Evolutionary conservation across 2,329 filamentous ascomycete species (phyloP).

Genomic region (Pseudocercospora vitis): DNA sequence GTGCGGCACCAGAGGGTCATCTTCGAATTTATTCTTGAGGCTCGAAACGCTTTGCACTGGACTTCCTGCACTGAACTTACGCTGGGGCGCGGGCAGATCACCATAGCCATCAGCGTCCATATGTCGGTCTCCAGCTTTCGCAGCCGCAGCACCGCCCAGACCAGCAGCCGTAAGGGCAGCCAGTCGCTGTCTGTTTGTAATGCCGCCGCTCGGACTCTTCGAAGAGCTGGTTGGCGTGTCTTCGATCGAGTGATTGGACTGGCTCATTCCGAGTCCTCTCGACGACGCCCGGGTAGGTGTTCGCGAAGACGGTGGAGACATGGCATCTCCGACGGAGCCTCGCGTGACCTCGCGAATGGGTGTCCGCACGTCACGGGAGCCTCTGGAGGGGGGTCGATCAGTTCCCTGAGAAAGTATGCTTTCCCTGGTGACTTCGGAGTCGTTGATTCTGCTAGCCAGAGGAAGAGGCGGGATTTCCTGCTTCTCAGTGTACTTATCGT

Average conservation of each 20-base stretch:
- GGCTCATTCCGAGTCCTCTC: slow-evolving; percentile 63
- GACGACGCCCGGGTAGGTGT: slow-evolving; percentile 63
- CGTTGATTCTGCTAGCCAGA: slow-evolving; percentile 78
- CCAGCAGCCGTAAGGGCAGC: slow-evolving; percentile 43
- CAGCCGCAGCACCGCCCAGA: slow-evolving; percentile 49
- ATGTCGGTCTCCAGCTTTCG: slow-evolving; percentile 64
- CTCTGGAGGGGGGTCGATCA: slow-evolving; percentile 69
- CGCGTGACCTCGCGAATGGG: slow-evolving; percentile 63
- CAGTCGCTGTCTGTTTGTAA: slow-evolving; percentile 42
- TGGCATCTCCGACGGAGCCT: slow-evolving; percentile 53
- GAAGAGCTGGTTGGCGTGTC: slow-evolving; percentile 6
- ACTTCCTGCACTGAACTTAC: slow-evolving; percentile 49
- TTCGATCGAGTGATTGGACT: slow-evolving; percentile 43
- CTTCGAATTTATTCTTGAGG: slow-evolving; percentile 56
- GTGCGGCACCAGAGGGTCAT: slow-evolving; percentile 41
- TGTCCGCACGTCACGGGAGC: slow-evolving; percentile 57
- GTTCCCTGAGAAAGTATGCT: slow-evolving; percentile 83
- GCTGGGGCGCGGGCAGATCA: slow-evolving; percentile 20
- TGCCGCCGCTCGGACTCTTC: slow-evolving; percentile 34
- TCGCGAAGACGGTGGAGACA: slow-evolving; percentile 59
- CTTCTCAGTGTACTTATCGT: slow-evolving; percentile 49
- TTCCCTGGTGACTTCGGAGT: slow-evolving; percentile 82
- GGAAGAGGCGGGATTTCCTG: slow-evolving; percentile 73
- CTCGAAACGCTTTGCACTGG: slow-evolving; percentile 92
- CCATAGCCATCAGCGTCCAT: slow-evolving; percentile 38